Evolutionary conservation across 371 early-diverging fungal species (phyloP).

Genomic region (Mortierella sp.): DNA sequence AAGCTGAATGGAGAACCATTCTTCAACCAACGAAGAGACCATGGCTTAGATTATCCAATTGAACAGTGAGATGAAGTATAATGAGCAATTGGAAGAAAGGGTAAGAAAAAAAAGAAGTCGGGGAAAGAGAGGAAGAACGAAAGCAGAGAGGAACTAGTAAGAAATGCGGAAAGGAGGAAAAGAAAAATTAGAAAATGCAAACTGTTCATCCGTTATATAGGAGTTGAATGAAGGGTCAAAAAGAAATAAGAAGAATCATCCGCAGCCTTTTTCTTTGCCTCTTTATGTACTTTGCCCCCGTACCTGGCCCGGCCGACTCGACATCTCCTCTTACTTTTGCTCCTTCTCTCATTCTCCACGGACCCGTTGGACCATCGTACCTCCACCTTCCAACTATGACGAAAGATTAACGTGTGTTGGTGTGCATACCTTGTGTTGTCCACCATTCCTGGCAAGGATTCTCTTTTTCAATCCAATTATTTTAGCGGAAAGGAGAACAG

Average conservation of each 20-base stretch:
- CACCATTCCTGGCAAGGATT: neutral
- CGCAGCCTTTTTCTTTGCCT: neutral
- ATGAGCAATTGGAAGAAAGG: neutral
- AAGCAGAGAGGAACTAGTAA: neutral
- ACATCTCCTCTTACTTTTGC: neutral
- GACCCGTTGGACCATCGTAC: neutral
- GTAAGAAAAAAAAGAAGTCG: neutral
- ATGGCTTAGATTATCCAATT: neutral
- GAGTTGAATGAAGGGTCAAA: neutral
- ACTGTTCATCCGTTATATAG: neutral
- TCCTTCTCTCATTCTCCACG: neutral
- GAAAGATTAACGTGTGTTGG: neutral
- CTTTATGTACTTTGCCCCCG: neutral
- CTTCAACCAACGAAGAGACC: neutral
- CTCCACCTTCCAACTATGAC: neutral
- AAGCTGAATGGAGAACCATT: slow-evolving; percentile 8
- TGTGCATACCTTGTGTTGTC: neutral
- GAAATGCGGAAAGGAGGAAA: neutral
- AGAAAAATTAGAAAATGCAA: neutral
- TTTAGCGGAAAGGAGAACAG: neutral
- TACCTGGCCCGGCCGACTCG: neutral
- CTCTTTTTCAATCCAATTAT: neutral
- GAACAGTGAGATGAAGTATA: neutral
- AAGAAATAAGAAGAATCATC: neutral
- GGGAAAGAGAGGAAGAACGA: neutral